Conservation (phyloP, 2,329 filamentous ascomycete species). For the Aspergillus latus region DNA sequence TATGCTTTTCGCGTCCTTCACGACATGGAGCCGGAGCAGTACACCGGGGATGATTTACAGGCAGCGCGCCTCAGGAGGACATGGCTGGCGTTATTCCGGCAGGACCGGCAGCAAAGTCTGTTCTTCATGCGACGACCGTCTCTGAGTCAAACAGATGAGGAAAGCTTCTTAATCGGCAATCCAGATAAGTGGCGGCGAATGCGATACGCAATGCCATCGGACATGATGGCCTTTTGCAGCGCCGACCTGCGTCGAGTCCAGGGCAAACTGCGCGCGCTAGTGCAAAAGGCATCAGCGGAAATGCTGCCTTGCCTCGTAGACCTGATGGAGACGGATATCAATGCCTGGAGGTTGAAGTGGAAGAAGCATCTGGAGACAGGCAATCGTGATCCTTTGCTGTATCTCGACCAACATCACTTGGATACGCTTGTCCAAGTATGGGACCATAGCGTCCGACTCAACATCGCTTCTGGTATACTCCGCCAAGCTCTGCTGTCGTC, state of each 20-base stretch:
- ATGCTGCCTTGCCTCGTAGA: background rate
- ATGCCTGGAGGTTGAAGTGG: background rate
- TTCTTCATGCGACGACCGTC: conserved; percentile 4
- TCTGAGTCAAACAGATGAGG: background rate
- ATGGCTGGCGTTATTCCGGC: conserved; percentile 3
- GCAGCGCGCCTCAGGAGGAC: background rate
- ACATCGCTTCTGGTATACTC: background rate
- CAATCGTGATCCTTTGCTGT: too few species aligned
- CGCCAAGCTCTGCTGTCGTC: background rate
- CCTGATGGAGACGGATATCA: background rate
- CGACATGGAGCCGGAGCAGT: conserved; percentile 1
- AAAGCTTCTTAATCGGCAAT: background rate
- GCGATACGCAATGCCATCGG: background rate
- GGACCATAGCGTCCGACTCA: background rate
- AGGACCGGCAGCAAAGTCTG: conserved; percentile 7
- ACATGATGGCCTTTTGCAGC: background rate
- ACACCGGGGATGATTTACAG: background rate
- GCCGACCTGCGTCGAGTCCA: background rate
- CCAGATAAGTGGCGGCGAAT: background rate
- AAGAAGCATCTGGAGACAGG: background rate
- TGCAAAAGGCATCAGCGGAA: background rate
- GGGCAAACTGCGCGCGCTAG: background rate
- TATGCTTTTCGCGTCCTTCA: conserved; percentile 3
- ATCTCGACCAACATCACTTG: background rate
- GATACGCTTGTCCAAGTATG: background rate